These are phyloP conservation scores for Cadophora gregata DNA, from an alignment of 2,329 filamentous ascomycete species.

Conservation along the genomic window DNA sequence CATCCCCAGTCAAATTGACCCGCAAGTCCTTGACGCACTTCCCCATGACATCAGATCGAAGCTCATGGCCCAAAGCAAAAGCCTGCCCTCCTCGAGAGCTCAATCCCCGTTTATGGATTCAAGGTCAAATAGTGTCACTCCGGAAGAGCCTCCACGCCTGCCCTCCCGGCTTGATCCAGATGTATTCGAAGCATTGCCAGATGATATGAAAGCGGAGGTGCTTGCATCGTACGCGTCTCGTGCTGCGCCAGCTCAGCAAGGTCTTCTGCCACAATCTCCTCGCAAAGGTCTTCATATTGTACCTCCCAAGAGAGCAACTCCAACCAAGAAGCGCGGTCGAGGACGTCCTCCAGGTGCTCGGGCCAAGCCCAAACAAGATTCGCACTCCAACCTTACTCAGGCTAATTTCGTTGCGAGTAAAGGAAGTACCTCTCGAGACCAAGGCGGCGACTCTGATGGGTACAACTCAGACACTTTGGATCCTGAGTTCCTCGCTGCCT, in stretches of 20 bases:
- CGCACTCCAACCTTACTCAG: conserved; percentile 69
- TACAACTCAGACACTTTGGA: conserved; percentile 39
- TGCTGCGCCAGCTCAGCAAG: conserved; percentile 42
- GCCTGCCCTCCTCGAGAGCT: conserved; percentile 36
- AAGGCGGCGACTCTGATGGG: conserved; percentile 22
- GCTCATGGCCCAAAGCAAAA: conserved; percentile 64
- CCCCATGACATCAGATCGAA: conserved; percentile 82
- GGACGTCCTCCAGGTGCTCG: conserved; percentile 42
- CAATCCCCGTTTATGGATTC: conserved; percentile 44
- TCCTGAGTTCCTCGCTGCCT: conserved; percentile 76
- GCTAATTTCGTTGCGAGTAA: conserved; percentile 69
- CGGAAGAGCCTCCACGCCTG: conserved; percentile 41
- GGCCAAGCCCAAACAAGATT: conserved; percentile 53
- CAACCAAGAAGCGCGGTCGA: conserved; percentile 70
- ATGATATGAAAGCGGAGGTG: conserved; percentile 85
- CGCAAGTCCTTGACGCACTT: conserved; percentile 80
- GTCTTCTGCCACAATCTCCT: conserved; percentile 53
- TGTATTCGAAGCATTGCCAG: conserved; percentile 81
- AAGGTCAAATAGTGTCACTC: conserved; percentile 36
- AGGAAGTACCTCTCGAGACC: conserved; percentile 38
- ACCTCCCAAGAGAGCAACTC: conserved; percentile 47
- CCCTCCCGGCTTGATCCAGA: conserved; percentile 86
- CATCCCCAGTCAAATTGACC: conserved; percentile 82
- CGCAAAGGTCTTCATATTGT: conserved; percentile 61
- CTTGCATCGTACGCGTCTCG: conserved; percentile 68